phyloP scores from a whole-genome alignment of 2,329 filamentous ascomycete species.

The Penicillium hesseltinei region DNA sequence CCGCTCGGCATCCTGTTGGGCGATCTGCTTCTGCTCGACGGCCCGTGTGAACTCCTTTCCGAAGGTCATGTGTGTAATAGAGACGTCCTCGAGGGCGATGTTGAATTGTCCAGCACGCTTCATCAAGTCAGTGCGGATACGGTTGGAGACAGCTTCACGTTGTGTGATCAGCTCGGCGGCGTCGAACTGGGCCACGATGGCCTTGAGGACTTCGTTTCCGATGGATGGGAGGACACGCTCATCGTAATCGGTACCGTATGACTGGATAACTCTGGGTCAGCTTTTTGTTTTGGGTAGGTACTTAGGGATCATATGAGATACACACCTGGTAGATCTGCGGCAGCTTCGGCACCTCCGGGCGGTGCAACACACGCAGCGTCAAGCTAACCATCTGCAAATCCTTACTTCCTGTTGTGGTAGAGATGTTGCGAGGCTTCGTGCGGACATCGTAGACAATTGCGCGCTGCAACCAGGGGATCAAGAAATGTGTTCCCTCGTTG shows the following conservation, averaged over 20 bases:
- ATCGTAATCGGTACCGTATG: slow-evolving; percentile 96
- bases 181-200: slow-evolving; percentile 98
- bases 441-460: slow-evolving; percentile 95
- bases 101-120: slow-evolving; percentile 96
- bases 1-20: slow-evolving; percentile 96
- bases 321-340: slow-evolving; percentile 96
- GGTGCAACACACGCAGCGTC: slow-evolving; percentile 90
- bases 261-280: slow-evolving; percentile 54
- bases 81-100: slow-evolving; percentile 97
- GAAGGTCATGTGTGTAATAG: slow-evolving; percentile 99
- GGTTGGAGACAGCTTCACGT: slow-evolving; percentile 92
- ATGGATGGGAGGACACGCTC: slow-evolving; percentile 97
- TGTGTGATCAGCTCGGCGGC: slow-evolving; percentile 98
- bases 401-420: slow-evolving; percentile 96
- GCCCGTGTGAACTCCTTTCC: slow-evolving; percentile 98
- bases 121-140: slow-evolving; percentile 87
- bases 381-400: slow-evolving; percentile 99
- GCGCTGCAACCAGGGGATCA: slow-evolving; percentile 92
- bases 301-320: background rate
- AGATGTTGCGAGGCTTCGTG: slow-evolving; percentile 95
- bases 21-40: slow-evolving; percentile 99
- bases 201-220: slow-evolving; percentile 98
- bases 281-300: background rate
- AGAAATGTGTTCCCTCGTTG: slow-evolving; percentile 95
- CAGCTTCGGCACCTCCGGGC: slow-evolving; percentile 86